Percentiles rank a stretch among this genome's conserved stretches.
Conservation (phyloP, 2,329 filamentous ascomycete species). For the Reticulascus tulasneorum region DNA sequence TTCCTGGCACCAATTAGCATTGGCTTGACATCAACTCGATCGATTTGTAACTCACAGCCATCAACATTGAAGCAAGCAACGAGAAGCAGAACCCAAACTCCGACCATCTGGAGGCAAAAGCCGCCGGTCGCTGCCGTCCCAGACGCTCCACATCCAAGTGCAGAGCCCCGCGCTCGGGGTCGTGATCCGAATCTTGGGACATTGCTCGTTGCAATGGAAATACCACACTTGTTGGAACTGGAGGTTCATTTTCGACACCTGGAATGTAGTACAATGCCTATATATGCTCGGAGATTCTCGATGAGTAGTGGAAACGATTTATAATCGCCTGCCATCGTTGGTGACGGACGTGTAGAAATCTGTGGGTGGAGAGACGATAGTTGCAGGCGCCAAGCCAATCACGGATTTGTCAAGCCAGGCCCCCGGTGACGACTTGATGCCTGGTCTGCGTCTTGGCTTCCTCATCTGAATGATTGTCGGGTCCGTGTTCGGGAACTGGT, state of each 20-base stretch:
- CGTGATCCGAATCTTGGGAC: slow-evolving; percentile 1
- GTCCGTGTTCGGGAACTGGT: too few species aligned
- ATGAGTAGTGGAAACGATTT: too few species aligned
- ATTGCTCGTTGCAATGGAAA: too few species aligned
- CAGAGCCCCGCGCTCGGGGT: slow-evolving; percentile 7
- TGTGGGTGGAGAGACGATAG: too few species aligned
- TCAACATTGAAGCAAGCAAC: slow-evolving; percentile 59
- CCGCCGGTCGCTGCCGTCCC: slow-evolving; percentile 56
- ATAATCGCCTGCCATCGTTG: slow-evolving; percentile 4
- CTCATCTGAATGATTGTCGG: too few species aligned
- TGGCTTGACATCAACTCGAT: not conserved
- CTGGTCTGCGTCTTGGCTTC: slow-evolving; percentile 12
- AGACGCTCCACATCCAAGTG: slow-evolving; percentile 50
- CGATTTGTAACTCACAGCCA: slow-evolving; percentile 37
- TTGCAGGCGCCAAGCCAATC: too few species aligned
- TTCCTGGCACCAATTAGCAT: slow-evolving; percentile 40
- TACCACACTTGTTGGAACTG: too few species aligned
- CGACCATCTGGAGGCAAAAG: slow-evolving; percentile 47
- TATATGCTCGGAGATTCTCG: too few species aligned
- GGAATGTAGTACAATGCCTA: too few species aligned
- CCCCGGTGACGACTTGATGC: slow-evolving; percentile 1
- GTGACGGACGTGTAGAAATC: not conserved
- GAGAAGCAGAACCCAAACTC: slow-evolving; percentile 62
- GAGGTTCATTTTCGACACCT: too few species aligned
- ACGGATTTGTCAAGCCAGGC: too few species aligned